Conservation (phyloP, 306 rosid genomes). For the Gastrolobium villosum region DNA sequence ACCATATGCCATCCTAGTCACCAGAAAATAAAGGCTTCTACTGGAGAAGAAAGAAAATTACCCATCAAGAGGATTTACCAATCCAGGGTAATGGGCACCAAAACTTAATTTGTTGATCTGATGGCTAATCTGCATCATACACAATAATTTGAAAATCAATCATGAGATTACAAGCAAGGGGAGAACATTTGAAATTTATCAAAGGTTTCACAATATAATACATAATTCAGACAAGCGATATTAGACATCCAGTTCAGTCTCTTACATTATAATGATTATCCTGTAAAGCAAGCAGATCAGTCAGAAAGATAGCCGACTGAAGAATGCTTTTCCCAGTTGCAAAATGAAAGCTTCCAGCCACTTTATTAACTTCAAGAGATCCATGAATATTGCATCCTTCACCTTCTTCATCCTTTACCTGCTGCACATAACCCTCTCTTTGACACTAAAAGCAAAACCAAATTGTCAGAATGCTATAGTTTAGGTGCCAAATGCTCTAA, state of each 20-base stretch:
- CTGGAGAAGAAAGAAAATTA: constrained; percentile 58
- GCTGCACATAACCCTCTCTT: constrained; percentile 89
- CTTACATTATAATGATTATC: constrained; percentile 77
- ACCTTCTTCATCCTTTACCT: constrained; percentile 88
- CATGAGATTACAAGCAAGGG: constrained; percentile 25
- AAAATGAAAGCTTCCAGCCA: constrained; percentile 90
- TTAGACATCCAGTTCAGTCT: constrained; percentile 44
- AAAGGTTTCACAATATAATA: constrained; percentile 6
- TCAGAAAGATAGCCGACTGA: constrained; percentile 65
- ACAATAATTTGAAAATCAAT: constrained; percentile 44
- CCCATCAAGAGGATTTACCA: constrained; percentile 96
- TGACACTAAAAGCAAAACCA: constrained; percentile 71
- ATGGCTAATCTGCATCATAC: constrained; percentile 84
- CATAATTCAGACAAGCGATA: constrained; percentile 8
- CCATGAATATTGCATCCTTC: constrained; percentile 96
- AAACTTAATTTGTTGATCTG: constrained; percentile 82
- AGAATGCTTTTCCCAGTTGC: constrained; percentile 87
- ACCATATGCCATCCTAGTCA: constrained; percentile 24
- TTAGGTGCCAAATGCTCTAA: constrained; percentile 17
- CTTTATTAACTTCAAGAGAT: constrained; percentile 88
- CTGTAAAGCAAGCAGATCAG: constrained; percentile 67
- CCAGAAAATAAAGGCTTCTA: constrained; percentile 38
- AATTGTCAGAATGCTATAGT: constrained; percentile 40
- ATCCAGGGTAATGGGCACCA: constrained; percentile 80
- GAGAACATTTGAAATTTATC: constrained; percentile 30